Conservation (phyloP, 2,329 filamentous ascomycete genomes). For the Dactylellina leptospora region DNA sequence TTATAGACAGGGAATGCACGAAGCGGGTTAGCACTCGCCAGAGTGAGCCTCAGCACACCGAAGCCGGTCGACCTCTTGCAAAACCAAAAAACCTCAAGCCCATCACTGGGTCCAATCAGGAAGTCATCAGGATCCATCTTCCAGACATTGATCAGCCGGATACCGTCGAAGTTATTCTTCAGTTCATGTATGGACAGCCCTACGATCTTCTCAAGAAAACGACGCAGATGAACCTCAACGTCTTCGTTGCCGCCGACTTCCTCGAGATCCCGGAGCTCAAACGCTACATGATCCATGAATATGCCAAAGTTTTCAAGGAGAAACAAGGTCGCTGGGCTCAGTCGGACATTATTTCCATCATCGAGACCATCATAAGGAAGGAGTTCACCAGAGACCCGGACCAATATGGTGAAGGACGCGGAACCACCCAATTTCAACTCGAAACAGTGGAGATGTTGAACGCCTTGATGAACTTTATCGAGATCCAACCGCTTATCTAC, state of each 20-base stretch:
- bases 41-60: neutral
- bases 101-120: neutral
- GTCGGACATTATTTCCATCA: conserved; percentile 10
- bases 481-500: conserved; percentile 1
- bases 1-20: conserved; percentile 12
- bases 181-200: conserved; percentile 23
- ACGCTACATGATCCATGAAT: conserved; percentile 16
- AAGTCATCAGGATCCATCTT: conserved; percentile 1
- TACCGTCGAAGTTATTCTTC: conserved; percentile 13
- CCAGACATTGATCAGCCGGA: conserved; percentile 10
- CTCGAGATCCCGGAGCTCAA: conserved; percentile 15
- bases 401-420: neutral
- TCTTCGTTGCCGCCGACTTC: conserved; percentile 9
- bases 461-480: conserved; percentile 18
- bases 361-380: conserved; percentile 17
- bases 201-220: conserved; percentile 12
- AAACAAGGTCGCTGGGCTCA: conserved; percentile 27
- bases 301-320: conserved; percentile 13
- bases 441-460: conserved; percentile 21
- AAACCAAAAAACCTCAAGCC: neutral
- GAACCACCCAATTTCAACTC: conserved; percentile 1
- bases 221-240: conserved; percentile 1
- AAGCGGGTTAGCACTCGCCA: neutral
- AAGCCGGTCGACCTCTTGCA: neutral
- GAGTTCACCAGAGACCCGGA: neutral